Percentiles rank a stretch among this genome's conserved stretches.
Evolutionary conservation across 176 grass and related monocot species (phyloP).

Genomic region (Juncus effusus): DNA sequence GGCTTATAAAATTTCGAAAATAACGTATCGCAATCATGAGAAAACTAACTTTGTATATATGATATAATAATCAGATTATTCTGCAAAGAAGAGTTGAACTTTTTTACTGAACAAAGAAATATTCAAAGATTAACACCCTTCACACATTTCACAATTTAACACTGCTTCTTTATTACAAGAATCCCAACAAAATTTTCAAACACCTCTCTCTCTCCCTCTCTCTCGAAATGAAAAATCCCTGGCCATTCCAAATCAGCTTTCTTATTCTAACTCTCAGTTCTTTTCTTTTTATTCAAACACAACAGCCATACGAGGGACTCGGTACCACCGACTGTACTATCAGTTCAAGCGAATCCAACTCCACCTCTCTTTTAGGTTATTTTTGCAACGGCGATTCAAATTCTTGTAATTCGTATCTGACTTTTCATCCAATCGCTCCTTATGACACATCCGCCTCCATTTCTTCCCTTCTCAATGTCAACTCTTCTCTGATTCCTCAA

Average conservation of each 20-base stretch:
- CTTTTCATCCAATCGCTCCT: slow-evolving; percentile 36
- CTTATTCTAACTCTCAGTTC: slow-evolving; percentile 6
- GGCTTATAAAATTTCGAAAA: no score
- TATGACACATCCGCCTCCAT: slow-evolving; percentile 29
- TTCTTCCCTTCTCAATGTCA: slow-evolving; percentile 37
- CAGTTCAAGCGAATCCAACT: slow-evolving; percentile 28
- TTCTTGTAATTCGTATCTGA: slow-evolving; percentile 59
- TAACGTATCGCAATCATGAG: no score
- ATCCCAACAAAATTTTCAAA: no score
- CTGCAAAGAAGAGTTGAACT: no score
- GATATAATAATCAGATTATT: no score
- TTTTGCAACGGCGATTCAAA: slow-evolving; percentile 32
- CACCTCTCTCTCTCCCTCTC: not conserved
- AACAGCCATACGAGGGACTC: slow-evolving; percentile 49
- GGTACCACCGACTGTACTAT: slow-evolving; percentile 26
- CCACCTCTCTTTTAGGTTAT: slow-evolving; percentile 53
- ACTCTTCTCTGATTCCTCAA: slow-evolving; percentile 28
- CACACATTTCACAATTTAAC: no score
- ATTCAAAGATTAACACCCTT: no score
- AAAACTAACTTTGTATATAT: no score
- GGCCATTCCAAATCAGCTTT: not conserved
- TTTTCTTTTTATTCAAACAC: not conserved
- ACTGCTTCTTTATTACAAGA: no score
- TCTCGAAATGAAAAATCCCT: not conserved
- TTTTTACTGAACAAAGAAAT: no score